Conservation (phyloP, 306 rosid genomes). For the Pterocarpus santalinus region DNA sequence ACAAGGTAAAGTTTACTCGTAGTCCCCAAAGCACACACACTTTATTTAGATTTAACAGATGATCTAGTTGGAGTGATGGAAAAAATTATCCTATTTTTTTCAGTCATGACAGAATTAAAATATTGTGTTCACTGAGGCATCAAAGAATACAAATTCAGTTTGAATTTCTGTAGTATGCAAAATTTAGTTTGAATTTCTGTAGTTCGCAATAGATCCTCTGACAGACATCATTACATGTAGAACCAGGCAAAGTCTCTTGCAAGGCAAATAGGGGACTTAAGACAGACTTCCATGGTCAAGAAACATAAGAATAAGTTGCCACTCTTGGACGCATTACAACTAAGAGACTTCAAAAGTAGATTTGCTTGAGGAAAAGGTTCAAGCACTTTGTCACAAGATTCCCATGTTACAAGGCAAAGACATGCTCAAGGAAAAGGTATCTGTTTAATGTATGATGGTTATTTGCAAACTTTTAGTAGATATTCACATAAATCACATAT, state of each 20-base stretch:
- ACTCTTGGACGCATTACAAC: conserved; percentile 55
- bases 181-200: conserved; percentile 32
- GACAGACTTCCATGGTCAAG: conserved; percentile 48
- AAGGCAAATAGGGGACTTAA: conserved; percentile 62
- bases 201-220: conserved; percentile 45
- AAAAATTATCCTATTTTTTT: not conserved
- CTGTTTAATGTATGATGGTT: not conserved
- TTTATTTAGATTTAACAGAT: not conserved
- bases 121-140: conserved; percentile 1
- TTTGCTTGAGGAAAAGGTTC: conserved; percentile 74
- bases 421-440: conserved; percentile 71
- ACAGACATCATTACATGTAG: conserved; percentile 61
- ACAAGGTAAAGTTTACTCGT: not conserved
- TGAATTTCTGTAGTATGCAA: too few species aligned
- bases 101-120: not conserved
- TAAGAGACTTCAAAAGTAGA: conserved; percentile 55
- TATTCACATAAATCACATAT: not conserved
- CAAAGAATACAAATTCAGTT: conserved; percentile 15
- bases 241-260: conserved; percentile 65
- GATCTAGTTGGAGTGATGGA: not conserved
- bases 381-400: conserved; percentile 70
- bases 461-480: not conserved
- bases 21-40: not conserved
- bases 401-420: conserved; percentile 74
- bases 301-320: conserved; percentile 52